Evolutionary conservation across 805 yeast genomes (phyloP), one percentile per base, ranked within the genome.

Genomic region (Wickerhamiella qilinensis): DNA sequence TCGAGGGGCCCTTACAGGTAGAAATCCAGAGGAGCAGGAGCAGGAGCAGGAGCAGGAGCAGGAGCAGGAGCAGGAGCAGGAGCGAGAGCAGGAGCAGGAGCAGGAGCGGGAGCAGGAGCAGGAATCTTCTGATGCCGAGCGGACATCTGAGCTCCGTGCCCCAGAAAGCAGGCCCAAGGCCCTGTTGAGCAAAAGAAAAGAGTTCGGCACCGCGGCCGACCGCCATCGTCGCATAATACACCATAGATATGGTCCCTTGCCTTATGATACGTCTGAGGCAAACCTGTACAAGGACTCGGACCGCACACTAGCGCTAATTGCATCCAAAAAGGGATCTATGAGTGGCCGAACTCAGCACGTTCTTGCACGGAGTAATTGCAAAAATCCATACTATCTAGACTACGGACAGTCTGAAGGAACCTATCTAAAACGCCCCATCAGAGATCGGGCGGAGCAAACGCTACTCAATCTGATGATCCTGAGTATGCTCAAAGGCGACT

Each of bases 51-150:
- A n/a, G n/a, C n/a, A 43, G 46, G 17, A 36, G 37, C 14, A 35
- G 33, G n/a, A 43, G 22, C 17, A 48, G 22, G 20, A 24, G 20
- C 15, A 25, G 21, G 15, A 17, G 15, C 18, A 39, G 35, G 31
- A 48, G 38, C 18, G 47, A 19, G 6, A 39, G 40, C 30, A 46
- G 30, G 21, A 49, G 44, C 27, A 9, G 48, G 49, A 35, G 46
- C 51, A 36, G 20, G 17, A 25, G n/a, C n/a, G 7, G 34, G 15
- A 7, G 8, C 15, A 29, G n/a, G 18, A n/a, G 15, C n/a, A n/a
- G n/a, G n/a, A n/a, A n/a, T n/a, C n/a, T n/a, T n/a, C n/a, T n/a
- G n/a, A n/a, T n/a, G n/a, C n/a, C n/a, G n/a, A n/a, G n/a, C n/a
- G n/a, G n/a, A n/a, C n/a, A n/a, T n/a, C n/a, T n/a, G n/a, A n/a